Base-by-base conservation (phyloP, 805 yeast genomes). In the Clavispora fructus region DNA sequence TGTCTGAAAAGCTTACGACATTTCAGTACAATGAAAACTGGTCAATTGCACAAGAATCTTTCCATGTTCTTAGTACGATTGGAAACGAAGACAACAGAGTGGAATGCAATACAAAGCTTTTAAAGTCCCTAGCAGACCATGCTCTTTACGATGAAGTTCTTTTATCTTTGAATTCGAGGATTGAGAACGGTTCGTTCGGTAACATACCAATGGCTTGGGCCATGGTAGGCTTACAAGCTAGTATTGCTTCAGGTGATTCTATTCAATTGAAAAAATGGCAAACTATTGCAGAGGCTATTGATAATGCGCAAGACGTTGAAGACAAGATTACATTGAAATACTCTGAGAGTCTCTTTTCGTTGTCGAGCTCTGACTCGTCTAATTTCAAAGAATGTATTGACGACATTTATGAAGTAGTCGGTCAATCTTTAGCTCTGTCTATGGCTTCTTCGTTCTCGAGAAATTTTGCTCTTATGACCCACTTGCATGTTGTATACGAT, bases 1-100 rank as follows among this genome's bases (percentile, higher is more conserved):
- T 89, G 39, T 77, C 79, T n/a, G 91, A 90, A 49, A 87, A 88
- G 59, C 75, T 91, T 25, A 71, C 82, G 7, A 88, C 88, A 47
- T 81, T 92, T 44, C 94, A 89, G 54, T 90, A 87, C 54, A 83
- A 87, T 41, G 89, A 87, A 35, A 85, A 85, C 56, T 90, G 97
- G 96, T 75, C 81, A 35, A 76, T 88, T 56, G 95, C 97, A 0
- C 86, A 88, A 51, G 90, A 87, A 50, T 88, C 96, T 32, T 83
- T 88, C 54, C 83, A 82, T 40, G 87, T 84, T 0, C 64, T 85
- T 39, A 80, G 87, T 17, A 59, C 66, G 6, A 46, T 39, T 44
- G 75, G 60, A 55, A 65, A 59, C 57, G 25, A 11, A 13, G 53
- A 25, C 51, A 63, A 40, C 44, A 70, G 74, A 8, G 51, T 60